Evolutionary conservation across 1,284 basidiomycete species (phyloP).

Genomic region (Cutaneotrichosporon spelunceum): DNA sequence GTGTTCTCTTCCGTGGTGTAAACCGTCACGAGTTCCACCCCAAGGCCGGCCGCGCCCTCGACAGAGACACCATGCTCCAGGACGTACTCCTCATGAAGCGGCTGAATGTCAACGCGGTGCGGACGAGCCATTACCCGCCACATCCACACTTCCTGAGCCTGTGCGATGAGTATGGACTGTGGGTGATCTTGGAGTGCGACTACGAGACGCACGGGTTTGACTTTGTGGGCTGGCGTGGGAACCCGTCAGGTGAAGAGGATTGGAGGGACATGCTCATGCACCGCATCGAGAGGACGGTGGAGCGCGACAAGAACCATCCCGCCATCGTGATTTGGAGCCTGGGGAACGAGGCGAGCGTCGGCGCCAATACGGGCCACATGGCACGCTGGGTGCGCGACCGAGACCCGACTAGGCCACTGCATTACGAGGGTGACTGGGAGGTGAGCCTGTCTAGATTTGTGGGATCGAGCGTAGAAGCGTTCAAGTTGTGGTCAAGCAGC

Average conservation of each 20-base stretch:
- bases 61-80: conserved; percentile 24
- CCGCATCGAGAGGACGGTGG: conserved; percentile 23
- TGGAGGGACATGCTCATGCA: conserved; percentile 26
- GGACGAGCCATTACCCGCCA: conserved; percentile 31
- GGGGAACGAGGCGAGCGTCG: conserved; percentile 31
- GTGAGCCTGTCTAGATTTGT: conserved; percentile 4
- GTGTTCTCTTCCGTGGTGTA: conserved; percentile 28
- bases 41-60: conserved; percentile 21
- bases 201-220: conserved; percentile 33
- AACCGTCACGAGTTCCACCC: conserved; percentile 33
- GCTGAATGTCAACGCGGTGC: conserved; percentile 34
- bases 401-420: conserved; percentile 27
- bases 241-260: conserved; percentile 20
- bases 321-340: conserved; percentile 32
- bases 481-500: too few species aligned
- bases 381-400: conserved; percentile 22
- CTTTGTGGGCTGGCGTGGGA: conserved; percentile 19
- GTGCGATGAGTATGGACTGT: conserved; percentile 34
- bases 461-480: too few species aligned
- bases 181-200: conserved; percentile 34
- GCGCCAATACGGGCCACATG: conserved; percentile 31
- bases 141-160: conserved; percentile 29
- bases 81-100: conserved; percentile 31
- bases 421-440: conserved; percentile 31
- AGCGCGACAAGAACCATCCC: conserved; percentile 36